Base-by-base conservation (phyloP, 1,139 yeast genomes). In the Hansenula sp. region DNA sequence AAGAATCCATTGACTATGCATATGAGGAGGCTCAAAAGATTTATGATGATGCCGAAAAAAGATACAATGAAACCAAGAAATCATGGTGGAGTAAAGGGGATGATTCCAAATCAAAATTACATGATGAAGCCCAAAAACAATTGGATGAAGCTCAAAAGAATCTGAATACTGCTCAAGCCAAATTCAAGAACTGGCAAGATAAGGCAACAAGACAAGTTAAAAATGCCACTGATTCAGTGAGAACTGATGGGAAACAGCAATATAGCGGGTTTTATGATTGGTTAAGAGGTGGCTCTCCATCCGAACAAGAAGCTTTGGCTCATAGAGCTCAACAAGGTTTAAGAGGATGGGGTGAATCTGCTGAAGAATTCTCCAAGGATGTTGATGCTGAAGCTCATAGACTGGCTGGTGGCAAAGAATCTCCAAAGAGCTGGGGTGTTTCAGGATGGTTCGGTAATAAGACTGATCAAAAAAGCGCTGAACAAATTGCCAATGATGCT, bases 261-360 rank as follows among this genome's bases (percentile, higher is more conserved):
- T 27, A 38, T 11, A 41, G 43, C 18, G 51, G 56, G 5, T 53
- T 58, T 33, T 58, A 56, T 43, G 46, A 48, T 36, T 58, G 61
- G 61, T 42, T 57, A 37, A 55, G 61, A 47, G 60, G 55, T n/a
- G 55, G 53, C 18, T 41, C 17, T 18, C 18, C 44, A 5, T 45
- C 50, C 15, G 40, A 36, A 17, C 47, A 42, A 21, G 51, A 46
- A 31, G 12, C 7, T 24, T 6, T 65, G 29, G 70, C 70, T 4
- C 54, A 57, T 33, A 50, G 52, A 9, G 61, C 73, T 1, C 59
- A 60, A 30, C 56, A 57, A 25, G 61, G 70, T 3, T 57, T 70
- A 10, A 60, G 66, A 46, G 76, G 76, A 7, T 72, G 75, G 74
- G 76, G 77, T 24, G 72, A 69, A 40, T 55, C 61, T 37, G 76